Percentiles rank a stretch among this genome's conserved stretches.
Evolutionary conservation across 2,329 filamentous ascomycete species (phyloP).

Genomic region (Periglandula ipomoeae): DNA sequence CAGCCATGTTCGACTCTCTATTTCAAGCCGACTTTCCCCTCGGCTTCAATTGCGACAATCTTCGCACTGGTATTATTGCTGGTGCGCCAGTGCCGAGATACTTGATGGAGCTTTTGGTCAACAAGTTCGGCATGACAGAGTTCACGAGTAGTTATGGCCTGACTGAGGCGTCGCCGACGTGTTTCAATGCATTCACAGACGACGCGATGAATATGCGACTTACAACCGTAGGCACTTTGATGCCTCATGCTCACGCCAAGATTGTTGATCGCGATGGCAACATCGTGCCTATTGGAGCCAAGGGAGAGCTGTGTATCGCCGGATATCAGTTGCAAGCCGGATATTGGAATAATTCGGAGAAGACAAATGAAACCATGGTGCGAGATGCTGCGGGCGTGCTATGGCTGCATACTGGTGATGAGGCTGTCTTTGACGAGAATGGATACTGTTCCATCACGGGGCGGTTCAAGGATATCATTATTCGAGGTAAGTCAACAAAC

Average conservation of each 20-base stretch:
- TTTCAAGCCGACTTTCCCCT: conserved; percentile 36
- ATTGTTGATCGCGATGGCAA: conserved; percentile 61
- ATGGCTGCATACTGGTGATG: conserved; percentile 62
- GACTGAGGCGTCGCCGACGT: conserved; percentile 71
- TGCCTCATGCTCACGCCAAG: conserved; percentile 70
- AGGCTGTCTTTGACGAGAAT: conserved; percentile 56
- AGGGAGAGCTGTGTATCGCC: conserved; percentile 68
- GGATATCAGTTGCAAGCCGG: conserved; percentile 67
- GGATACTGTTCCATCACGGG: conserved; percentile 68
- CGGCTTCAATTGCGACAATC: conserved; percentile 36
- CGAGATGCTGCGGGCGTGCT: conserved; percentile 42
- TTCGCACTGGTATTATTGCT: conserved; percentile 71
- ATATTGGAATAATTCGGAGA: conserved; percentile 62
- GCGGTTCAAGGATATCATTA: conserved; percentile 72
- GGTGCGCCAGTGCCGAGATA: conserved; percentile 68
- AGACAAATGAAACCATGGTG: conserved; percentile 55
- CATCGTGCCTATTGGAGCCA: conserved; percentile 56
- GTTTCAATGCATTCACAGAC: conserved; percentile 70
- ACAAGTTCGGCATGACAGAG: conserved; percentile 64
- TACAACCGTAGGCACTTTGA: conserved; percentile 64
- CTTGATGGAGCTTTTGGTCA: conserved; percentile 63
- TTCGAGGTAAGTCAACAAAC: conserved; percentile 42
- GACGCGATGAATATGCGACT: conserved; percentile 59
- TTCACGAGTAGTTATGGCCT: conserved; percentile 64
- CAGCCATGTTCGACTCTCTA: conserved; percentile 72